Evolutionary conservation across 352 stramenopile species (phyloP), one percentile per base, ranked within the genome.

Genomic region (Phytophthora sp.): DNA sequence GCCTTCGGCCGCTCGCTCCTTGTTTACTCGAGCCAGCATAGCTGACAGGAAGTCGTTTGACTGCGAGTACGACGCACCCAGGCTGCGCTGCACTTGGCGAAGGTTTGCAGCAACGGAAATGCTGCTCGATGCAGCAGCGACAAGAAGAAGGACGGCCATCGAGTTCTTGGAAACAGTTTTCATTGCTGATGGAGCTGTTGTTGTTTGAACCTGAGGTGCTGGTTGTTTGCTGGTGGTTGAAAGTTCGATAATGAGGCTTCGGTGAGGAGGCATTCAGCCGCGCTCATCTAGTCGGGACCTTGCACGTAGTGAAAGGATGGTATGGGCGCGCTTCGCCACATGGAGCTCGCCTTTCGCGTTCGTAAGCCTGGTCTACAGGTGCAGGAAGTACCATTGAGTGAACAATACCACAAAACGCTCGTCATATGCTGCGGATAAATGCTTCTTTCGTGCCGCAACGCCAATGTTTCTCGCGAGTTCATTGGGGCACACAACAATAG

Each of bases 1-100:
- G 4, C 66, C 67, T 17, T 56, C 20, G 35, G 67, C 72, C 18
- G 65, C 57, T 17, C 75, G 74, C 51, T 84, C 71, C 18, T 59
- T 55, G 37, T 84, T 88, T 26, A 84, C 75, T 0, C 75, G 66
- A 21, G 44, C 65, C 13, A 85, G 39, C 77, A 87, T 63, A 23
- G 48, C 45, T 6, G 41, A 31, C 6, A 52, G n/a, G 38, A 57
- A 61, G 18, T 76, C 62, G 31, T 27, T 61, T 1, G 61, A 41
- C 30, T 61, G 24, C 17, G 34, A 15, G 50, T 67, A 67, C 15
- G 57, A 53, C n/a, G 52, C 45, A 1, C n/a, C 38, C n/a, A 72
- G 53, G 21, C 18, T 76, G 56, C 55, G 72, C 23, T 54, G 52
- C 27, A 45, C 38, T 9, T 59, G 37, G n/a, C 61, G 61, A 17